A percentile compares a stretch with the other conserved stretches of the same genome.
Conservation (phyloP, 192 early-diverging fungal genomes). For the Podila epigama region DNA sequence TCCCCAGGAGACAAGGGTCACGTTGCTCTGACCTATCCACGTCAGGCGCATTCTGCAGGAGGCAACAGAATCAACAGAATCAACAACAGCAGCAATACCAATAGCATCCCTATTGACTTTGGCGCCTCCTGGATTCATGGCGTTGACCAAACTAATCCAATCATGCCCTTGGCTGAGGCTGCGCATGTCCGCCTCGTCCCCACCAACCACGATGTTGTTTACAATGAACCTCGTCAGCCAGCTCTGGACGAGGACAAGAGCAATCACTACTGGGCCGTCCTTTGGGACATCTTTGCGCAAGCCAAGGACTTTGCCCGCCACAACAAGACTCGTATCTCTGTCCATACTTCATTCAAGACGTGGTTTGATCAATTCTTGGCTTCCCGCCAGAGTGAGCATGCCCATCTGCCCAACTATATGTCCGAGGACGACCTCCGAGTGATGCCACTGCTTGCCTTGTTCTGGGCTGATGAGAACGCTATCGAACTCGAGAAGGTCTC, state of each 20-base stretch:
- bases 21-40: neutral
- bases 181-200: slow-evolving; percentile 25
- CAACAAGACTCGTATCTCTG: slow-evolving; percentile 26
- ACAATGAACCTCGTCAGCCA: slow-evolving; percentile 11
- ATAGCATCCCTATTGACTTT: slow-evolving; percentile 42
- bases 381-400: slow-evolving; percentile 20
- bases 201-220: slow-evolving; percentile 41
- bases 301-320: slow-evolving; percentile 22
- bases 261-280: slow-evolving; percentile 46
- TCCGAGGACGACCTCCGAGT: slow-evolving; percentile 20
- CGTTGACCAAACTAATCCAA: slow-evolving; percentile 39
- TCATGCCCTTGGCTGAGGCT: slow-evolving; percentile 27
- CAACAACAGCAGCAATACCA: neutral
- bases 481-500: slow-evolving; percentile 37
- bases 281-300: slow-evolving; percentile 33
- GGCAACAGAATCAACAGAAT: neutral
- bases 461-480: slow-evolving; percentile 48
- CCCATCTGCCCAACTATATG: slow-evolving; percentile 24
- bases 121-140: slow-evolving; percentile 55
- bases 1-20: neutral
- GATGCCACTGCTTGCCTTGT: slow-evolving; percentile 23
- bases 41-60: neutral
- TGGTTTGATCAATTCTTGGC: slow-evolving; percentile 27
- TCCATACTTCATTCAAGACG: slow-evolving; percentile 25
- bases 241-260: slow-evolving; percentile 21